Percentiles rank a stretch among this genome's conserved stretches.
Evolutionary conservation across 2,329 filamentous ascomycete genomes (phyloP).

Genomic region (Phoma sp.): DNA sequence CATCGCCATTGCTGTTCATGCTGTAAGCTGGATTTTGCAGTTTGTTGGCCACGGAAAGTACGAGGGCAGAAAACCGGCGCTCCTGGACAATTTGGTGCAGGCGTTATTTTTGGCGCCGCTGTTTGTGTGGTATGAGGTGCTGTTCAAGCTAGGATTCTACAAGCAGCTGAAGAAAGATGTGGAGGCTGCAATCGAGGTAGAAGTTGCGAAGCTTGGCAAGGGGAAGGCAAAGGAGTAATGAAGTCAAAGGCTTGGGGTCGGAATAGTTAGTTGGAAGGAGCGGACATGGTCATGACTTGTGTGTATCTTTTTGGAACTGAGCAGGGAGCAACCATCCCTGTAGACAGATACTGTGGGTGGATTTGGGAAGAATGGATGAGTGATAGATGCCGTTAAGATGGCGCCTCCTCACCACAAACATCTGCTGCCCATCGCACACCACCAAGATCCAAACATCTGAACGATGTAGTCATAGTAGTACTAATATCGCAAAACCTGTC

Average conservation of each 20-base stretch:
- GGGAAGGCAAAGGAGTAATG: conserved; percentile 33
- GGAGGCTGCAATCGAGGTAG: conserved; percentile 50
- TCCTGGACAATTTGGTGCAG: conserved; percentile 90
- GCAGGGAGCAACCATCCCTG: too few species aligned
- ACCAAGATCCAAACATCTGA: neutral
- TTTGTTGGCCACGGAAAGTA: conserved; percentile 91
- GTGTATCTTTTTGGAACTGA: neutral
- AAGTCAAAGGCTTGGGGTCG: too few species aligned
- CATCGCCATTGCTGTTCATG: conserved; percentile 71
- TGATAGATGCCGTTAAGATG: neutral
- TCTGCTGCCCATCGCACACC: neutral
- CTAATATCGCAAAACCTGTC: too few species aligned
- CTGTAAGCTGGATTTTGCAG: conserved; percentile 83
- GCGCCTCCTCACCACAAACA: neutral
- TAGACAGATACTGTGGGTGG: neutral
- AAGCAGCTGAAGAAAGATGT: conserved; percentile 58
- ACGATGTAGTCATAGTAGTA: neutral
- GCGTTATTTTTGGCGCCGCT: conserved; percentile 91
- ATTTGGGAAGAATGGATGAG: neutral
- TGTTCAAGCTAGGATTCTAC: conserved; percentile 89
- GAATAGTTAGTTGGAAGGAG: neutral
- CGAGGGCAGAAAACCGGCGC: conserved; percentile 83
- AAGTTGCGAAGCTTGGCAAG: conserved; percentile 56
- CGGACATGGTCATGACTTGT: neutral
- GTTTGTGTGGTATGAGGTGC: conserved; percentile 93